Base-by-base conservation (phyloP, 306 rosid genomes). In the Trifolium subterraneum region DNA sequence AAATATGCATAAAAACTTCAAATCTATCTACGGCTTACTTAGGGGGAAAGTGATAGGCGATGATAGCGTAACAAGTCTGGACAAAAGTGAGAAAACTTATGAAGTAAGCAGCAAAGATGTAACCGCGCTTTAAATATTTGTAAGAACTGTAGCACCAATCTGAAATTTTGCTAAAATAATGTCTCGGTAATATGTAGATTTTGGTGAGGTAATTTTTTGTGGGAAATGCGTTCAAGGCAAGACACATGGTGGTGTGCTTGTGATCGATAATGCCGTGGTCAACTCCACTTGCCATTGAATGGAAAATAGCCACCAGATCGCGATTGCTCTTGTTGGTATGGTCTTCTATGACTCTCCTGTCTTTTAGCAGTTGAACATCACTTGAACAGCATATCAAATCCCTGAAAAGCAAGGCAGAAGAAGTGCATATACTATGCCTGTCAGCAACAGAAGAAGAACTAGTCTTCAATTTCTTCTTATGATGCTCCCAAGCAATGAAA, bases 311-410 rank as follows among this genome's bases (percentile, higher is more conserved):
- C 12, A 33, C 2, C 1, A 62, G 7, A 25, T 61, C 47, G 0
- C 7, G 11, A 15, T 74, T 48, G n/a, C 52, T 63, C 64, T 1
- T 63, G 0, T 23, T 9, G 41, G 22, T 18, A 3, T 20, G 9
- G 39, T 62, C 27, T 13, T 19, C 41, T 14, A 74, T 50, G 1
- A 63, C 29, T 19, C 33, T 5, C 4, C 1, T 63, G 16, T 50
- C 50, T 35, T 20, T 63, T 1, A 74, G 63, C 1, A 74, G 41
- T 7, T 63, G 41, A 33, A 74, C 63, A 4, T 74, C 78, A 11
- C 35, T 22, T 15, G 38, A 10, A 23, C 71, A 50, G 5, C 78
- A 74, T 2, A 74, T 63, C 39, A 74, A 74, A 22, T 52, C 71
- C 38, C 36, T 63, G 27, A 63, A 48, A 15, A 74, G 6, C 12